phyloP scores from a whole-genome alignment of 495 filamentous ascomycete species.

The Hyaloscypha bicolor region DNA sequence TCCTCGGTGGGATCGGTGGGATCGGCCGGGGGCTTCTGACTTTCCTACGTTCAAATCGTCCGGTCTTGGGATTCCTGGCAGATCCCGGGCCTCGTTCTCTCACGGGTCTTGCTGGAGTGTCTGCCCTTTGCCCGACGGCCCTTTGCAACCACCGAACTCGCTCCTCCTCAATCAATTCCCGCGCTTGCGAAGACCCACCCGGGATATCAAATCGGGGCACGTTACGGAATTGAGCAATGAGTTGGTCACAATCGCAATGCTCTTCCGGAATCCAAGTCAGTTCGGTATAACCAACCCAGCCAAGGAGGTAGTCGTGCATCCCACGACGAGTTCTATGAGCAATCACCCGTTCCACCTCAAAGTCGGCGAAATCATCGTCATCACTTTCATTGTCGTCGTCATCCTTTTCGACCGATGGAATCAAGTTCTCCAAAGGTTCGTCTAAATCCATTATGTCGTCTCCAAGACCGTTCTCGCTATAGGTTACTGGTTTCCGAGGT shows the following conservation, averaged over 20 bases:
- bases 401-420: not conserved
- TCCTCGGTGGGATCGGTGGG: too few relatives aligned
- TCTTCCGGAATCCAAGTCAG: slow-evolving; percentile 5
- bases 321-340: not conserved
- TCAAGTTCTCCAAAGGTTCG: not conserved
- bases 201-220: not conserved
- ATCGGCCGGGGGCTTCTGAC: not conserved
- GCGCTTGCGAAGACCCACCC: too few relatives aligned
- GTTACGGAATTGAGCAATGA: slow-evolving; percentile 1
- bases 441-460: not conserved
- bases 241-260: not conserved
- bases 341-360: slow-evolving; percentile 11
- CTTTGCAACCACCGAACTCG: too few relatives aligned
- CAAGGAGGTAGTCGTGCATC: not conserved
- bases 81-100: not conserved
- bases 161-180: too few relatives aligned
- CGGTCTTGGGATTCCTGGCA: not conserved
- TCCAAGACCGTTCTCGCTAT: not conserved
- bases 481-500: not conserved
- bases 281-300: slow-evolving; percentile 5
- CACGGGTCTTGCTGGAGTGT: not conserved
- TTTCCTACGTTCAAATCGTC: not conserved
- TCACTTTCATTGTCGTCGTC: not conserved
- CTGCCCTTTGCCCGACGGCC: too few relatives aligned
- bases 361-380: not conserved